phyloP scores from a whole-genome alignment of 768 basidiomycete species.

The Naganishia vishniacii region DNA sequence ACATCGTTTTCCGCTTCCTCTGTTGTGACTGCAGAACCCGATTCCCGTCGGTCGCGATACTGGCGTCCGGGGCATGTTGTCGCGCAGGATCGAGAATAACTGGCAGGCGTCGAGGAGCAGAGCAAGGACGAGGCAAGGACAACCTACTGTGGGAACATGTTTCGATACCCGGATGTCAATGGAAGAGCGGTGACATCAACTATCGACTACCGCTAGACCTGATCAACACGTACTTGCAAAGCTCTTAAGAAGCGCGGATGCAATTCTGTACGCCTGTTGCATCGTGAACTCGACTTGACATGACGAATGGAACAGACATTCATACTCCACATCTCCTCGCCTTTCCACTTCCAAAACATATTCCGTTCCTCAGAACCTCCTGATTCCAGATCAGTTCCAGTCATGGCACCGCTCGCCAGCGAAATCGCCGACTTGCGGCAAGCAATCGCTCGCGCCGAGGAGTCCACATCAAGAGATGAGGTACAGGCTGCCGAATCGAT shows the following conservation, averaged over 20 bases:
- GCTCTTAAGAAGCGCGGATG: too few relatives aligned
- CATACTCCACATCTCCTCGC: too few relatives aligned
- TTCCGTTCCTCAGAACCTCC: too few relatives aligned
- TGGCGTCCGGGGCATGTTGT: background rate
- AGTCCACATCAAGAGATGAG: background rate
- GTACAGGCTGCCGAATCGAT: background rate
- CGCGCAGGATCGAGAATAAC: background rate
- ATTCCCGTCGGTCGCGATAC: background rate
- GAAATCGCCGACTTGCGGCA: background rate
- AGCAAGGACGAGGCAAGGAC: too few relatives aligned
- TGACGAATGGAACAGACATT: background rate
- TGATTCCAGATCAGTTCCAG: too few relatives aligned
- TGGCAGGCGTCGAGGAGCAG: too few relatives aligned
- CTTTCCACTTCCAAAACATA: too few relatives aligned
- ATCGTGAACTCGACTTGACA: background rate
- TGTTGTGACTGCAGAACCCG: constrained; percentile 11
- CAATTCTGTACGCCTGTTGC: background rate
- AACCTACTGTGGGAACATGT: too few relatives aligned
- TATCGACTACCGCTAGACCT: too few relatives aligned
- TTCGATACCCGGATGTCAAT: too few relatives aligned
- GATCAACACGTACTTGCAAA: too few relatives aligned
- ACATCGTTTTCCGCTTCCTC: constrained; percentile 1
- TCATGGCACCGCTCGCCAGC: background rate
- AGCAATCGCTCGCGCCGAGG: background rate
- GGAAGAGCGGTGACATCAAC: too few relatives aligned